phyloP scores from a whole-genome alignment of 805 yeast genomes.

The Metschnikowia similis region DNA sequence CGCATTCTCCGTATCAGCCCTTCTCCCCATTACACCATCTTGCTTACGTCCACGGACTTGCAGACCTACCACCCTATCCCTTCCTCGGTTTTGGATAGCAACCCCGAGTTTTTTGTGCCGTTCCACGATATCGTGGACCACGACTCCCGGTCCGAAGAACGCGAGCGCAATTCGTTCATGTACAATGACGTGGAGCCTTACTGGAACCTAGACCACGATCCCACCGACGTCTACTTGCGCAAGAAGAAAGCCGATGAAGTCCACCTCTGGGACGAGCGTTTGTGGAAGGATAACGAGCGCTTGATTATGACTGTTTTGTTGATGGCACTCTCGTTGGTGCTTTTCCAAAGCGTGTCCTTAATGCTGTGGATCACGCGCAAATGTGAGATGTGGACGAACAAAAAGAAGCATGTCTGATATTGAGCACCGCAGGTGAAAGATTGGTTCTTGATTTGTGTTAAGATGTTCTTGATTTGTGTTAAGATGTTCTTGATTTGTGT shows the following conservation, averaged over 20 bases:
- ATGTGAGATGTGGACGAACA: background rate
- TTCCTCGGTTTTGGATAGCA: constrained; percentile 23
- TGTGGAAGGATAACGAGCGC: constrained; percentile 49
- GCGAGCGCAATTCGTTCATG: constrained; percentile 50
- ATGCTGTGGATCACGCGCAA: constrained; percentile 7
- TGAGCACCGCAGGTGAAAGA: too few relatives aligned
- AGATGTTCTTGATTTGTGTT: too few relatives aligned
- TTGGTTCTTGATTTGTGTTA: too few relatives aligned
- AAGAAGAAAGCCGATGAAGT: constrained; percentile 33
- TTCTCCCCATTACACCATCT: constrained; percentile 62
- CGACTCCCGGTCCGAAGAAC: constrained; percentile 45
- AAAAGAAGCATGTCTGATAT: background rate
- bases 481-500: too few relatives aligned
- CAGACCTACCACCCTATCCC: constrained; percentile 29
- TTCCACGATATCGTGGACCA: constrained; percentile 57
- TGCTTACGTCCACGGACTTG: constrained; percentile 43
- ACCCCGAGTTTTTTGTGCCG: constrained; percentile 36
- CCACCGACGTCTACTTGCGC: constrained; percentile 27
- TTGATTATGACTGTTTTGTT: constrained; percentile 37
- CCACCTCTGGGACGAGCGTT: constrained; percentile 39
- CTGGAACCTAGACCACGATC: constrained; percentile 20
- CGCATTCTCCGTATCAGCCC: constrained; percentile 65
- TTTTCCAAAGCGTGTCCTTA: constrained; percentile 13
- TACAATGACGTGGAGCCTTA: constrained; percentile 21
- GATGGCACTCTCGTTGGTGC: constrained; percentile 19